Percentiles rank a stretch among this genome's conserved stretches.
Conservation (phyloP, 768 basidiomycete genomes). For the Lentinula raphanica region DNA sequence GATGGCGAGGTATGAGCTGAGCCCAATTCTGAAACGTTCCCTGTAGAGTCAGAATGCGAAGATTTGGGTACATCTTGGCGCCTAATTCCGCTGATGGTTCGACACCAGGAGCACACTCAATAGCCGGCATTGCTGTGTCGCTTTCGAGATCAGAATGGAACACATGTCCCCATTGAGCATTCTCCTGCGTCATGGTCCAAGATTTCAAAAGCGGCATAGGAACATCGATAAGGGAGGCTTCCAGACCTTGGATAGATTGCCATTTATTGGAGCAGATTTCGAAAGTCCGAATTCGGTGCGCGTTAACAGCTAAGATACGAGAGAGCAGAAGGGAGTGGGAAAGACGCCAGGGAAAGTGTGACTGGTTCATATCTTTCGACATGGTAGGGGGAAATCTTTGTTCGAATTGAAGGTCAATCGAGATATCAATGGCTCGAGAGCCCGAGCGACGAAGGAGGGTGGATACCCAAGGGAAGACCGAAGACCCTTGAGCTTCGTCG, state of each 20-base stretch:
- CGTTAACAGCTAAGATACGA: neutral
- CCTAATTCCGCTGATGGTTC: neutral
- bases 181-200: neutral
- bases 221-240: neutral
- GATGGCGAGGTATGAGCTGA: neutral
- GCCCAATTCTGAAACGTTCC: neutral
- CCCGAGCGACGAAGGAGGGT: neutral
- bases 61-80: neutral
- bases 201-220: neutral
- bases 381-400: too few species aligned
- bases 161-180: neutral
- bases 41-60: neutral
- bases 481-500: neutral
- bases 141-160: neutral
- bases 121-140: neutral
- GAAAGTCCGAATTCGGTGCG: neutral
- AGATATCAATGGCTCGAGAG: neutral
- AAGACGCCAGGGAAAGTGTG: neutral
- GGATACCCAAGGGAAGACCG: neutral
- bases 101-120: neutral
- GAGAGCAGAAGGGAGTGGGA: neutral
- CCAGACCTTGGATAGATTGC: neutral
- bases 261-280: neutral
- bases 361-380: neutral
- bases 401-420: neutral